phyloP scores from a whole-genome alignment of 192 early-diverging fungal species.

The Coemansia sp. region DNA sequence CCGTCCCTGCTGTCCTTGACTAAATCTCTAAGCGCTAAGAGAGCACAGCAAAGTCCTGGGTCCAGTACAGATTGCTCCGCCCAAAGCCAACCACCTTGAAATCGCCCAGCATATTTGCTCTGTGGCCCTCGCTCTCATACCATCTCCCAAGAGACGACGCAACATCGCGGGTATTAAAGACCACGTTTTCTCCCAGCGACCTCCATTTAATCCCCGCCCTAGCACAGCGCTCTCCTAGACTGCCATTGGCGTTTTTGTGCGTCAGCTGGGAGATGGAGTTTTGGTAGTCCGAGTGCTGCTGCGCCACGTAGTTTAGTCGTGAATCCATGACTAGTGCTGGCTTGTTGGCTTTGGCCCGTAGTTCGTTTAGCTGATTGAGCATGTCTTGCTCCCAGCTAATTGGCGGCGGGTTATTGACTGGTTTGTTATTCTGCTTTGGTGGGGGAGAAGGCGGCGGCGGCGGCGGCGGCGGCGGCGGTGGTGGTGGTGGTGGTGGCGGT shows the following conservation, averaged over 20 bases:
- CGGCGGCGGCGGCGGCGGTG: neutral
- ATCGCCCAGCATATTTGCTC: conserved; percentile 39
- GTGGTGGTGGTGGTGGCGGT: neutral
- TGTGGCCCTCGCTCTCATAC: conserved; percentile 29
- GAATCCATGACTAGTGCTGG: conserved; percentile 17
- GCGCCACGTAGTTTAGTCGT: conserved; percentile 30
- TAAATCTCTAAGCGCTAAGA: no score
- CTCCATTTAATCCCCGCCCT: conserved; percentile 26
- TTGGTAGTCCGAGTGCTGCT: conserved; percentile 41
- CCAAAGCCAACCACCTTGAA: conserved; percentile 43
- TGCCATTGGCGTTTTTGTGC: conserved; percentile 23
- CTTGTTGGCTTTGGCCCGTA: conserved; percentile 34
- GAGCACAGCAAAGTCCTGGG: conserved; percentile 42
- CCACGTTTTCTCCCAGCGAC: conserved; percentile 41
- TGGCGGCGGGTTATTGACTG: neutral
- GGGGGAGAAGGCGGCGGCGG: neutral
- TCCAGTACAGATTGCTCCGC: conserved; percentile 29
- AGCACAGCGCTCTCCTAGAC: conserved; percentile 27
- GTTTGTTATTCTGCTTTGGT: neutral
- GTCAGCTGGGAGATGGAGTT: conserved; percentile 22
- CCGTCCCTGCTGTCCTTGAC: no score
- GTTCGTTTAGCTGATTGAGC: conserved; percentile 30
- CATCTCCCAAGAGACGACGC: conserved; percentile 17
- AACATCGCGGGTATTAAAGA: conserved; percentile 27
- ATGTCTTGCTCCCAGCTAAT: conserved; percentile 36